Conservation (phyloP, 805 yeast genomes). For the Teunomyces tritomae region DNA sequence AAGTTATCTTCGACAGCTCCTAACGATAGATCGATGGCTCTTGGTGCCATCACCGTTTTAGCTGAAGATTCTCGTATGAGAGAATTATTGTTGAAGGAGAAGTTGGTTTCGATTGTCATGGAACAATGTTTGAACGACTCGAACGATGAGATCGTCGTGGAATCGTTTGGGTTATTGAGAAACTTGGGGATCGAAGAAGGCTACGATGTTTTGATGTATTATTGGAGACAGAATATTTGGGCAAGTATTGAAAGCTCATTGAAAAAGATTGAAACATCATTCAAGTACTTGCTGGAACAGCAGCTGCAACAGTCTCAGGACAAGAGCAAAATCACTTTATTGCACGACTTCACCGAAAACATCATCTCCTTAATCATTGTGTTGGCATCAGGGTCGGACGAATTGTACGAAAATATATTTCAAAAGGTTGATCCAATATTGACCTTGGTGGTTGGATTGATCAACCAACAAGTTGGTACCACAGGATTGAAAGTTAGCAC, state of each 20-base stretch:
- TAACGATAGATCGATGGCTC: constrained; percentile 75
- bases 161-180: constrained; percentile 76
- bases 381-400: constrained; percentile 61
- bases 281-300: constrained; percentile 37
- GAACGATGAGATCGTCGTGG: constrained; percentile 73
- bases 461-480: constrained; percentile 9
- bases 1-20: constrained; percentile 61
- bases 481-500: constrained; percentile 33
- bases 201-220: constrained; percentile 67
- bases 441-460: constrained; percentile 33
- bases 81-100: constrained; percentile 64
- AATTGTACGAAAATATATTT: constrained; percentile 45
- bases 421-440: constrained; percentile 39
- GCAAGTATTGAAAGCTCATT: constrained; percentile 52
- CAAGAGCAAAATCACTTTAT: constrained; percentile 45
- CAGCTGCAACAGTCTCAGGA: constrained; percentile 19
- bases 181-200: constrained; percentile 86
- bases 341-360: constrained; percentile 72
- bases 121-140: constrained; percentile 64
- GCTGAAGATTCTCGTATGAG: constrained; percentile 69
- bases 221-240: constrained; percentile 83
- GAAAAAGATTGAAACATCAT: constrained; percentile 48
- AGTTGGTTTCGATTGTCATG: constrained; percentile 59
- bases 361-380: constrained; percentile 66
- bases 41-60: constrained; percentile 67